Evolutionary conservation across 2,329 filamentous ascomycete species (phyloP).

Genomic region (Incumbomyces lentus): DNA sequence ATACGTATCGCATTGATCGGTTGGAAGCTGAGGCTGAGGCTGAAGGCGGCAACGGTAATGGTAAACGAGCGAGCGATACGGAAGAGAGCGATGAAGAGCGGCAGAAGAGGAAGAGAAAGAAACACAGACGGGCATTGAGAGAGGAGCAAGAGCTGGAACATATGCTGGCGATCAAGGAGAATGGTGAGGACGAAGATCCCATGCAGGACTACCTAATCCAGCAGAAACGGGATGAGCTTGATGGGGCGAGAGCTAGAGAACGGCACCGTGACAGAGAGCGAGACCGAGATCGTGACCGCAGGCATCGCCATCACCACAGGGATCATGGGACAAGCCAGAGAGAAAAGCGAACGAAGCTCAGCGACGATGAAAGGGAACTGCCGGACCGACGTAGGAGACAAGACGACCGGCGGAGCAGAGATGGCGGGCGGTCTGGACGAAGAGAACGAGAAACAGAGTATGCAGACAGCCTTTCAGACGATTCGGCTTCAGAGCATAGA

Average conservation of each 20-base stretch:
- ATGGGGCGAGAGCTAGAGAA: constrained; percentile 52
- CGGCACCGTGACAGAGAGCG: constrained; percentile 37
- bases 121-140: constrained; percentile 47
- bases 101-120: constrained; percentile 25
- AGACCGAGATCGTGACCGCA: constrained; percentile 39
- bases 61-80: constrained; percentile 32
- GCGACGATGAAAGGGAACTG: constrained; percentile 21
- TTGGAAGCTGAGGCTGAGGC: constrained; percentile 31
- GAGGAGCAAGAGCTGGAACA: constrained; percentile 73
- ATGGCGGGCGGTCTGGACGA: neutral
- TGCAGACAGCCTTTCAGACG: no score
- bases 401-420: constrained; percentile 2
- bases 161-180: constrained; percentile 47
- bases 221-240: constrained; percentile 83
- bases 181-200: constrained; percentile 79
- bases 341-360: no score
- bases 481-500: no score
- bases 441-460: neutral
- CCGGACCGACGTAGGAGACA: constrained; percentile 23
- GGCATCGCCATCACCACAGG: constrained; percentile 19
- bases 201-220: constrained; percentile 89
- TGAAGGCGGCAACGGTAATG: constrained; percentile 28
- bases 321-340: no score
- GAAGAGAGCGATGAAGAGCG: constrained; percentile 37
- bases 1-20: constrained; percentile 41